Evolutionary conservation across 768 basidiomycete genomes (phyloP).

Genomic region (Cystobasidium tubakii): DNA sequence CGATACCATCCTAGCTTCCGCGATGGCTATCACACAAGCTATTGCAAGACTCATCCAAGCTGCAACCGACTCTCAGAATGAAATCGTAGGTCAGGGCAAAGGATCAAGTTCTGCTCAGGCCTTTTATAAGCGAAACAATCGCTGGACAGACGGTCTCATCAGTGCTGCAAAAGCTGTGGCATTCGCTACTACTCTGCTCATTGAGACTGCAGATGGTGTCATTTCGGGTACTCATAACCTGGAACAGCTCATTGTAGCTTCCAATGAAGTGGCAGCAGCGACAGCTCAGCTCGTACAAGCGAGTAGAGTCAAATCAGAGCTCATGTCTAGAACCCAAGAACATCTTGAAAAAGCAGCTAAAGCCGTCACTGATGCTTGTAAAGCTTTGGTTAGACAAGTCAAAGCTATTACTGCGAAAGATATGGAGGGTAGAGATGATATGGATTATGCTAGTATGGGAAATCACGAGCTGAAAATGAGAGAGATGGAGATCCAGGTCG

Average conservation of each 20-base stretch:
- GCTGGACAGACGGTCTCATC: slow-evolving; percentile 98
- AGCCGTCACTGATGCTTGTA: slow-evolving; percentile 95
- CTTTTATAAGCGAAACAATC: slow-evolving; percentile 99
- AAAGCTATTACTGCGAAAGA: slow-evolving; percentile 80
- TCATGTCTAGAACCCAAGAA: slow-evolving; percentile 98
- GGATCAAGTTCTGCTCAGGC: slow-evolving; percentile 87
- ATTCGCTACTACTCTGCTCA: slow-evolving; percentile 87
- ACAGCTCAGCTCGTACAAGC: slow-evolving; percentile 98
- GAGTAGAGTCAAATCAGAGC: slow-evolving; percentile 91
- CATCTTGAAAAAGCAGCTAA: slow-evolving; percentile 91
- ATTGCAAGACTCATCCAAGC: slow-evolving; percentile 92
- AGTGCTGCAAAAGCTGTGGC: slow-evolving; percentile 97
- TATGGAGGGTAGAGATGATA: slow-evolving; percentile 65
- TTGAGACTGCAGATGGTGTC: slow-evolving; percentile 96
- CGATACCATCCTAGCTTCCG: slow-evolving; percentile 88
- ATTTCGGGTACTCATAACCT: slow-evolving; percentile 91
- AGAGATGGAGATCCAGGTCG: slow-evolving; percentile 99
- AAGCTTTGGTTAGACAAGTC: slow-evolving; percentile 84
- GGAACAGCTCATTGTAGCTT: slow-evolving; percentile 98
- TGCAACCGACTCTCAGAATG: slow-evolving; percentile 94
- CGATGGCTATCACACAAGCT: slow-evolving; percentile 90
- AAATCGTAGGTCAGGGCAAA: slow-evolving; percentile 91
- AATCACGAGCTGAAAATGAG: slow-evolving; percentile 50
- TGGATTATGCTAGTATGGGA: slow-evolving; percentile 86
- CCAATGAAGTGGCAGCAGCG: slow-evolving; percentile 93